Evolutionary conservation across 306 rosid genomes (phyloP).

Genomic region (Cajanus cajan): DNA sequence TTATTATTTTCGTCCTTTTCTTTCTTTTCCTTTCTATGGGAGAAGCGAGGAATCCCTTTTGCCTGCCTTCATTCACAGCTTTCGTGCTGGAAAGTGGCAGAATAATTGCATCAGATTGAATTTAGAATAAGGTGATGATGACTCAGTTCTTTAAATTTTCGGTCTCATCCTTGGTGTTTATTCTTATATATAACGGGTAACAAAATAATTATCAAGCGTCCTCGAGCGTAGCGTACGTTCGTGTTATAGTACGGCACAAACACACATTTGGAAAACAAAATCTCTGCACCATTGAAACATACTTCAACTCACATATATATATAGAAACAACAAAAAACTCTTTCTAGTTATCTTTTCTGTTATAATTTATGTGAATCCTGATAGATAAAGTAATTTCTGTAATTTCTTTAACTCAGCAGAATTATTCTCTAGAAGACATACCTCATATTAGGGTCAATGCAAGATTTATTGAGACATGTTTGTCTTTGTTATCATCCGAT

Average conservation of each 20-base stretch:
- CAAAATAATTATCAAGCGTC: not conserved
- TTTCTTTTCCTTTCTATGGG: not conserved
- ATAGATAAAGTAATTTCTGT: no score
- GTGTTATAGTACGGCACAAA: not conserved
- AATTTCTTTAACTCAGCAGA: no score
- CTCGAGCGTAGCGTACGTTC: not conserved
- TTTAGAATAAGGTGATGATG: conserved; percentile 24
- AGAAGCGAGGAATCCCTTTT: not conserved
- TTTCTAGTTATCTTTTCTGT: not conserved
- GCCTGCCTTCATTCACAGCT: conserved; percentile 1
- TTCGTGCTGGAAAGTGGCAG: conserved; percentile 33
- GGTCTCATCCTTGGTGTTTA: not conserved
- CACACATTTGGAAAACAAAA: not conserved
- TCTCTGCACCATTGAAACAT: not conserved
- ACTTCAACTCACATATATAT: not conserved
- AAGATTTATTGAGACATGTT: no score
- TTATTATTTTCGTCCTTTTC: not conserved
- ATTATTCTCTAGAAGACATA: no score
- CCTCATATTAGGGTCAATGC: no score
- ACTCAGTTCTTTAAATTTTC: not conserved
- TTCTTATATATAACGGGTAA: not conserved
- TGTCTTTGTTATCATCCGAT: no score
- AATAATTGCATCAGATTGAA: conserved; percentile 24
- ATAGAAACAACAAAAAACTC: not conserved
- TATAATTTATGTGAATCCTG: not conserved